A percentile compares a stretch with the other conserved stretches of the same genome.
Evolutionary conservation across 495 filamentous ascomycete genomes (phyloP).

Genomic region (Xylaria sp.): DNA sequence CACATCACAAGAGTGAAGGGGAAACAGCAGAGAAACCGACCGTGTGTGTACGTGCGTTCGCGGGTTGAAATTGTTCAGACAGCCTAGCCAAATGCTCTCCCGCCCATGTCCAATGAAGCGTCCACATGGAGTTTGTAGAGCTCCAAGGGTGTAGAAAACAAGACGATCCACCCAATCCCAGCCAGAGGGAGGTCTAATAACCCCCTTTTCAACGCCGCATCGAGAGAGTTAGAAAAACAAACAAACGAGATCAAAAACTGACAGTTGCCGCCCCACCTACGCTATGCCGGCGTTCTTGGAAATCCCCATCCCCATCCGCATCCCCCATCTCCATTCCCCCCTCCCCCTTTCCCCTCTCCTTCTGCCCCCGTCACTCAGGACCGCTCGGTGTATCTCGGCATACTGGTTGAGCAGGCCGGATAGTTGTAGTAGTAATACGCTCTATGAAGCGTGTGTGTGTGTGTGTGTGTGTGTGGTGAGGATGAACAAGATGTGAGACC

Average conservation of each 20-base stretch:
- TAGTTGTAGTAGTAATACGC: conserved; percentile 13
- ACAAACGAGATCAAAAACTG: conserved; percentile 6
- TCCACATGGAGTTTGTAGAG: conserved; percentile 15
- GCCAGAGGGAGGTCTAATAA: conserved; percentile 6
- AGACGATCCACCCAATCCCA: background rate
- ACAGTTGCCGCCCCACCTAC: conserved; percentile 5
- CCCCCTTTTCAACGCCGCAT: conserved; percentile 17
- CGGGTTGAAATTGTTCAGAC: conserved; percentile 22
- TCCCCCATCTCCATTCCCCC: background rate
- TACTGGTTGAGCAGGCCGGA: conserved; percentile 13
- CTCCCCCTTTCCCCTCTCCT: background rate
- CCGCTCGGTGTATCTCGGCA: background rate
- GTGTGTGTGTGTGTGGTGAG: no score
- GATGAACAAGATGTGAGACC: background rate
- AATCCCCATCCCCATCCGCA: background rate
- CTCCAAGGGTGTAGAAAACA: background rate
- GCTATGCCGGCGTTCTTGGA: conserved; percentile 18
- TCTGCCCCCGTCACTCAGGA: conserved; percentile 10
- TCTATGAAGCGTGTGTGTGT: background rate
- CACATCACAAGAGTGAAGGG: background rate
- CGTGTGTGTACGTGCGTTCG: conserved; percentile 22
- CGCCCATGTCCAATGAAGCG: conserved; percentile 3
- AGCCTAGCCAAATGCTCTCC: conserved; percentile 26
- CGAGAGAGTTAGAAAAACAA: background rate
- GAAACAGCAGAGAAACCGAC: conserved; percentile 29